Evolutionary conservation across 495 filamentous ascomycete species (phyloP).

Genomic region (Xylaria grammica): DNA sequence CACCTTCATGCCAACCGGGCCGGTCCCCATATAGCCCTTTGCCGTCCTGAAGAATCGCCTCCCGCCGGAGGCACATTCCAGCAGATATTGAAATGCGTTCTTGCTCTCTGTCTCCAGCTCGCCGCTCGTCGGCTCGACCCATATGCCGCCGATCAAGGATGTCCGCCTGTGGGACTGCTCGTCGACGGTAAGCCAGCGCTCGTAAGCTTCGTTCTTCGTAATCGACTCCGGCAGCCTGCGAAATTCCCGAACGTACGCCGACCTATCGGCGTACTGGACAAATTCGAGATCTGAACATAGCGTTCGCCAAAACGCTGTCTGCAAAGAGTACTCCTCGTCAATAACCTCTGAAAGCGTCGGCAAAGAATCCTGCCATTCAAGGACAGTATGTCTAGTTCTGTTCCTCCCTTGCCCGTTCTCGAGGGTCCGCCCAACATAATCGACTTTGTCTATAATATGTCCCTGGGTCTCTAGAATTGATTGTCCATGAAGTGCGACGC

Average conservation of each 20-base stretch:
- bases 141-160: constrained; percentile 25
- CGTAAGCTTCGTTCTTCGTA: constrained; percentile 18
- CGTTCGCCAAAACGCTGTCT: constrained; percentile 30
- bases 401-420: constrained; percentile 11
- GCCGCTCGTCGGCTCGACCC: constrained; percentile 17
- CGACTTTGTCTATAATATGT: constrained; percentile 26
- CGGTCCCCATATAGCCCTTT: constrained; percentile 33
- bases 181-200: constrained; percentile 19
- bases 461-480: constrained; percentile 23
- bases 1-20: constrained; percentile 22
- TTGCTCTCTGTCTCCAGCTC: constrained; percentile 11
- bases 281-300: constrained; percentile 26
- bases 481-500: constrained; percentile 17
- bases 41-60: constrained; percentile 32
- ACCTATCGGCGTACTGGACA: constrained; percentile 1
- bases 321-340: background rate
- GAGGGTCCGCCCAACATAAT: constrained; percentile 25
- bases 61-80: constrained; percentile 28
- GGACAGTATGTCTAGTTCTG: constrained; percentile 1
- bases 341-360: background rate
- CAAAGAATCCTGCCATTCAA: constrained; percentile 7
- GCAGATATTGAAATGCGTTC: constrained; percentile 31
- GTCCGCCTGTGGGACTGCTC: constrained; percentile 21
- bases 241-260: constrained; percentile 13
- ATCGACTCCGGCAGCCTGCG: background rate